Evolutionary conservation across 2,329 filamentous ascomycete species (phyloP).

Genomic region (Diaporthe destruens): DNA sequence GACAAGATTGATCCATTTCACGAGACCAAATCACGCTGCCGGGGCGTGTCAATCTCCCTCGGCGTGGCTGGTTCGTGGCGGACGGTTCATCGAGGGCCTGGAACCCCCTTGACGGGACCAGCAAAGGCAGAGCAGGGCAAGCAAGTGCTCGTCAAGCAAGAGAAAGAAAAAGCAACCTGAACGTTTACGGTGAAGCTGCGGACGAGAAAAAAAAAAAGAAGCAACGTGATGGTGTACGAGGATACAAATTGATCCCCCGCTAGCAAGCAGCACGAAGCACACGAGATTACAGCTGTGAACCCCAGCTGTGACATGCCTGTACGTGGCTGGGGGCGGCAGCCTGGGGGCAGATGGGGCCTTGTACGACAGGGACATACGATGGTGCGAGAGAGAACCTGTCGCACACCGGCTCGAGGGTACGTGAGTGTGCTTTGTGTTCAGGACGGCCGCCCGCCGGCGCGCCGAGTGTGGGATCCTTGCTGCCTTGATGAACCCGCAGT

Average conservation of each 20-base stretch:
- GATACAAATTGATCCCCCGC: constrained; percentile 8
- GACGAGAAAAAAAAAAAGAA: not conserved
- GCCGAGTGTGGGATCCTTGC: not conserved
- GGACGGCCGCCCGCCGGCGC: not conserved
- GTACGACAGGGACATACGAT: not conserved
- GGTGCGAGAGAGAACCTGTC: not conserved
- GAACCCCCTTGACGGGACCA: constrained; percentile 3
- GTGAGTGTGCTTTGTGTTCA: not conserved
- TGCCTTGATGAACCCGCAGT: not conserved
- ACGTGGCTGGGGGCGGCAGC: constrained; percentile 10
- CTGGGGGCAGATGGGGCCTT: not conserved
- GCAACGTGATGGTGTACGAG: constrained; percentile 14
- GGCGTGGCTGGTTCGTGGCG: not conserved
- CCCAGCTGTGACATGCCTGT: constrained; percentile 24
- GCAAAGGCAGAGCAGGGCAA: not conserved
- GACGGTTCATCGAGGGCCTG: not conserved
- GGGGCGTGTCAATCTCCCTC: not conserved
- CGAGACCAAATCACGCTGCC: constrained; percentile 13
- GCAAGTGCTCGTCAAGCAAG: not conserved
- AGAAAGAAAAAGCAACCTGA: not conserved
- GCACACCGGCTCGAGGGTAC: constrained; percentile 14
- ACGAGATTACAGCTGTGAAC: constrained; percentile 18
- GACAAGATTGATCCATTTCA: not conserved
- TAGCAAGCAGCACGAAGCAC: constrained; percentile 22
- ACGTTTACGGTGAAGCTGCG: constrained; percentile 20